Evolutionary conservation across 2,329 filamentous ascomycete species (phyloP).

Genomic region (Diaporthe aspalathi): DNA sequence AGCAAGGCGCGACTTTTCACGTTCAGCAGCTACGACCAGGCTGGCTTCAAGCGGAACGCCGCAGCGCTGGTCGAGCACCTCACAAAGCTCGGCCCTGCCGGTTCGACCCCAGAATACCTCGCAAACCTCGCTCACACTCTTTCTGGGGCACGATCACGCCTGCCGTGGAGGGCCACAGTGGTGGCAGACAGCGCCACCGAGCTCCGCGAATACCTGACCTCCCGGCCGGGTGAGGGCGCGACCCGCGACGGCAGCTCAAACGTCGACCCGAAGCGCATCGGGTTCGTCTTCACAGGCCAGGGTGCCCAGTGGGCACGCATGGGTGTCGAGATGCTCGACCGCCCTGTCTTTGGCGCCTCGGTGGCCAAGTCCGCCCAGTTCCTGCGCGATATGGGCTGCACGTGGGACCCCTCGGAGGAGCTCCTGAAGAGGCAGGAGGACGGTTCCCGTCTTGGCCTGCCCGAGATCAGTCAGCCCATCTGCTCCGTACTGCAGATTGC

Average conservation of each 20-base stretch:
- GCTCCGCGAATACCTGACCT: conserved; percentile 53
- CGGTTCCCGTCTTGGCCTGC: conserved; percentile 41
- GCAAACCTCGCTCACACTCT: conserved; percentile 61
- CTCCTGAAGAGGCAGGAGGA: conserved; percentile 7
- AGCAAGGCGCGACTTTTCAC: conserved; percentile 55
- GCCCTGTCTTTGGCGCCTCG: conserved; percentile 37
- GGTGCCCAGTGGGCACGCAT: conserved; percentile 39
- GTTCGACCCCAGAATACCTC: conserved; percentile 44
- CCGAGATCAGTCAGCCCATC: conserved; percentile 49
- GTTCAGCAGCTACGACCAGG: conserved; percentile 53
- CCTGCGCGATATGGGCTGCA: conserved; percentile 32
- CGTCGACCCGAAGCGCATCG: conserved; percentile 33
- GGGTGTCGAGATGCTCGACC: conserved; percentile 42
- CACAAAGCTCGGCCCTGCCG: conserved; percentile 47
- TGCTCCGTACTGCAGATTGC: conserved; percentile 49
- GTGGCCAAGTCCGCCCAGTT: conserved; percentile 30
- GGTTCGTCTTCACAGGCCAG: conserved; percentile 39
- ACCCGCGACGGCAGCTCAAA: conserved; percentile 19
- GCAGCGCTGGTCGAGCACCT: conserved; percentile 52
- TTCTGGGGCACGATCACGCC: conserved; percentile 42
- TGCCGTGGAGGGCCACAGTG: conserved; percentile 52
- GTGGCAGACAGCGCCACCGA: conserved; percentile 57
- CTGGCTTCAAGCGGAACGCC: conserved; percentile 47
- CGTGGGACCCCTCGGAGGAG: conserved; percentile 37
- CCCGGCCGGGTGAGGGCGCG: conserved; percentile 29